phyloP scores from a whole-genome alignment of 768 basidiomycete genomes.

The Mycena leptocephala region DNA sequence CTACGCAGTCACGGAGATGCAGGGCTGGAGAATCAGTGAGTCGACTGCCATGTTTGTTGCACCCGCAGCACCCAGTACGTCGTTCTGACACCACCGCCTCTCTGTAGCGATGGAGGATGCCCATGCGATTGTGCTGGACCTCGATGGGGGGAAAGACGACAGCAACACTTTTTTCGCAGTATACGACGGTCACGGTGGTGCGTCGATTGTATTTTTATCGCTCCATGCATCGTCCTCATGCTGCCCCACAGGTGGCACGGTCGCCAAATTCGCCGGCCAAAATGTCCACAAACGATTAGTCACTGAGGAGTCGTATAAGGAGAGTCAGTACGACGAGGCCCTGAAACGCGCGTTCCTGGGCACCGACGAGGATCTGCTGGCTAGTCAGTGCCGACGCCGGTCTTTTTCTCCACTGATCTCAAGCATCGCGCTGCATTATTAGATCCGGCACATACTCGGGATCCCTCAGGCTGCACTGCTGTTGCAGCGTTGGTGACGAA shows the following conservation, averaged over 20 bases:
- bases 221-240: conserved; percentile 27
- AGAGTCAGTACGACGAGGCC: conserved; percentile 80
- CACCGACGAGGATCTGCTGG: conserved; percentile 94
- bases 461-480: conserved; percentile 97
- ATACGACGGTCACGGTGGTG: conserved; percentile 98
- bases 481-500: conserved; percentile 89
- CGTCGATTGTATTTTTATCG: conserved; percentile 41
- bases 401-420: conserved; percentile 11
- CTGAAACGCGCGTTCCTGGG: conserved; percentile 93
- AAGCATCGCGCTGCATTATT: conserved; percentile 36
- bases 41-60: conserved; percentile 43
- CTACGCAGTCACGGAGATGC: conserved; percentile 95
- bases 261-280: conserved; percentile 91
- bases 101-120: conserved; percentile 96
- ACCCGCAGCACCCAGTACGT: conserved; percentile 17
- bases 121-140: conserved; percentile 81
- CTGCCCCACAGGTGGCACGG: conserved; percentile 74
- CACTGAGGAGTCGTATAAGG: conserved; percentile 80
- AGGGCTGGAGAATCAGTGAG: conserved; percentile 99
- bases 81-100: conserved; percentile 36
- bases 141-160: conserved; percentile 67
- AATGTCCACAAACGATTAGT: conserved; percentile 86
- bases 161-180: conserved; percentile 94
- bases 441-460: conserved; percentile 91
- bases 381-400: conserved; percentile 65